phyloP scores from a whole-genome alignment of 768 basidiomycete species.

The Amanita thiersii region DNA sequence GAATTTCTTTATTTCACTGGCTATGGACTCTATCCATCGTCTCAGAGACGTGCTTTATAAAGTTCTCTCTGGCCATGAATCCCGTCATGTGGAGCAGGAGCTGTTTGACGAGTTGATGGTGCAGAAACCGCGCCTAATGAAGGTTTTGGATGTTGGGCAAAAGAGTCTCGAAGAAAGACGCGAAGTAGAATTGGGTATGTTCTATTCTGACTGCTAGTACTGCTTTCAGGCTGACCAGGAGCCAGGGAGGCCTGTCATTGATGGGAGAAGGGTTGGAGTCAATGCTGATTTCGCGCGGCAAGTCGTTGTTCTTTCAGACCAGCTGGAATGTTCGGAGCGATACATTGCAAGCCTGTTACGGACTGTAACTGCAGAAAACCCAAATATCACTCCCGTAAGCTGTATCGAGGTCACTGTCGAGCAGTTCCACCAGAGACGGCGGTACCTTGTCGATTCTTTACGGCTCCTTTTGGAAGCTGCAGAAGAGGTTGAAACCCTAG shows the following conservation, averaged over 20 bases:
- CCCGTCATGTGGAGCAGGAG: slow-evolving; percentile 56
- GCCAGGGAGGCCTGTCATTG: slow-evolving; percentile 57
- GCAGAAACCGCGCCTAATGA: slow-evolving; percentile 54
- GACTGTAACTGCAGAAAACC: slow-evolving; percentile 51
- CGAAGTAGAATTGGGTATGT: slow-evolving; percentile 60
- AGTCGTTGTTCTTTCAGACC: slow-evolving; percentile 69
- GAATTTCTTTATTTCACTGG: background rate
- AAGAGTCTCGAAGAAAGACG: slow-evolving; percentile 56
- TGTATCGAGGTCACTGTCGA: slow-evolving; percentile 60
- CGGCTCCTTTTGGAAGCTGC: slow-evolving; percentile 62
- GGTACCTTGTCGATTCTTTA: slow-evolving; percentile 64
- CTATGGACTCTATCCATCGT: slow-evolving; percentile 53
- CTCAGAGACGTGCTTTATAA: slow-evolving; percentile 47
- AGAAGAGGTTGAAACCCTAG: slow-evolving; percentile 34
- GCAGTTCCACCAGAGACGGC: slow-evolving; percentile 62
- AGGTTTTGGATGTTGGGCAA: slow-evolving; percentile 58
- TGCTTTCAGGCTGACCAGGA: slow-evolving; percentile 5
- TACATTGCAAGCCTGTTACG: slow-evolving; percentile 67
- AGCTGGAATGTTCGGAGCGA: slow-evolving; percentile 78
- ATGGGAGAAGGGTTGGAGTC: slow-evolving; percentile 61
- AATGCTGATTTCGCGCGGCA: slow-evolving; percentile 77
- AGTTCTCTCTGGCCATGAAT: slow-evolving; percentile 35
- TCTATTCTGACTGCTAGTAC: background rate
- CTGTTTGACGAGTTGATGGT: slow-evolving; percentile 69
- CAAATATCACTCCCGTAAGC: slow-evolving; percentile 50